Conservation (phyloP, 1,284 basidiomycete genomes). For the Inonotus hispidus region DNA sequence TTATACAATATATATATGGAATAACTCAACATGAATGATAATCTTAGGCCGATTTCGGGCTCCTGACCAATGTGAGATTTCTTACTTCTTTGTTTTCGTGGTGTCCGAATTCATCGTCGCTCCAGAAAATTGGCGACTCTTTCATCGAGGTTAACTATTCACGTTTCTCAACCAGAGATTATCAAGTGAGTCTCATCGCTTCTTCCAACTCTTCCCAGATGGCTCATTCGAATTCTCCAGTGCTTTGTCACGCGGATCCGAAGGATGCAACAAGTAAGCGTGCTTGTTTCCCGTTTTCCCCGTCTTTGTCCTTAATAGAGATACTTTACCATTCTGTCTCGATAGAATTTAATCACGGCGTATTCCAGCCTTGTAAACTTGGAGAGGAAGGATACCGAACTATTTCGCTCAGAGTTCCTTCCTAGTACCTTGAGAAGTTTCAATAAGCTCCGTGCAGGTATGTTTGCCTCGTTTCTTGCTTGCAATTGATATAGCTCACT, state of each 20-base stretch:
- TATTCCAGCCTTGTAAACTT: conserved; percentile 26
- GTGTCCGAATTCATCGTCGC: background rate
- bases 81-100: background rate
- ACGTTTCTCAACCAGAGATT: conserved; percentile 28
- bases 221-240: background rate
- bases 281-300: background rate
- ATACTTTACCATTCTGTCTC: background rate
- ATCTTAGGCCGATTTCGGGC: conserved; percentile 28
- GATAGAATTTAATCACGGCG: conserved; percentile 27
- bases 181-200: conserved; percentile 15
- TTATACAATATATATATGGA: background rate
- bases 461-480: background rate
- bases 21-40: background rate
- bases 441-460: conserved; percentile 24
- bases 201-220: background rate
- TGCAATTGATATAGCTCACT: background rate
- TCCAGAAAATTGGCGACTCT: conserved; percentile 26
- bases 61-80: conserved; percentile 23
- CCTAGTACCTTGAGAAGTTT: conserved; percentile 25
- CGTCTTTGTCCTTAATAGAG: background rate
- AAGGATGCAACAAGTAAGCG: conserved; percentile 26
- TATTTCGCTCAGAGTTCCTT: conserved; percentile 26
- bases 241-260: conserved; percentile 25
- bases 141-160: conserved; percentile 30
- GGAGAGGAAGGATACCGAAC: conserved; percentile 23